These are phyloP conservation scores for Candida ovalis DNA, from an alignment of 805 yeast genomes.

Conservation along the genomic window DNA sequence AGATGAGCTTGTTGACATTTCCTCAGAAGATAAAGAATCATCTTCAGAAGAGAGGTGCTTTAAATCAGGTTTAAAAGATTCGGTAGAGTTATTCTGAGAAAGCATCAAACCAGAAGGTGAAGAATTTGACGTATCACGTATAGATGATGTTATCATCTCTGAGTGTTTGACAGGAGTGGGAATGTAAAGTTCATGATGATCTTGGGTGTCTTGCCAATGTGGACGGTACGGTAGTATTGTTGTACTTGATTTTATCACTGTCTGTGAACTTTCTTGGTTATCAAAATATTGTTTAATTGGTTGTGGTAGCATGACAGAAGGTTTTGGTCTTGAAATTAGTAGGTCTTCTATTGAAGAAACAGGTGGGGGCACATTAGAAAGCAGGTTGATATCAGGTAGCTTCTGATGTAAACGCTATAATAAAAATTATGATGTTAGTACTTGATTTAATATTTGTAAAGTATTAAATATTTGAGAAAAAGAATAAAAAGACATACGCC, in stretches of 20 bases:
- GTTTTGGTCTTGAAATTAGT: conserved; percentile 6
- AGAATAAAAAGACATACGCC: background rate
- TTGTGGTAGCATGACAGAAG: conserved; percentile 14
- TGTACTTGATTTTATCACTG: conserved; percentile 5
- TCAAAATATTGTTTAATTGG: conserved; percentile 10
- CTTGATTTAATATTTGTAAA: background rate
- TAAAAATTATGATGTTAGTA: background rate
- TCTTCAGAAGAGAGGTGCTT: background rate
- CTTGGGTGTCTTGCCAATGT: background rate
- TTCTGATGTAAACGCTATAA: conserved; percentile 1
- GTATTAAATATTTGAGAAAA: background rate
- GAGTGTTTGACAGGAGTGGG: background rate
- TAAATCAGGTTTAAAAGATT: background rate
- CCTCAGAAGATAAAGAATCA: background rate
- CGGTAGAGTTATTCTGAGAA: too few relatives aligned
- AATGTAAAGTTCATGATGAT: background rate
- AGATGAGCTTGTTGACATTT: background rate
- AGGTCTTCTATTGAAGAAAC: conserved; percentile 8
- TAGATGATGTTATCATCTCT: background rate
- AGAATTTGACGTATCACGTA: background rate
- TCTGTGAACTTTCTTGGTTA: conserved; percentile 3
- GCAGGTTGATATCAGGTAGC: conserved; percentile 8
- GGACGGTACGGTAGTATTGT: conserved; percentile 1
- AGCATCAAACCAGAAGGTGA: background rate
- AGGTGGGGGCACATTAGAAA: conserved; percentile 16